Base-by-base conservation (phyloP, 495 filamentous ascomycete genomes). In the Penicillium daleae region DNA sequence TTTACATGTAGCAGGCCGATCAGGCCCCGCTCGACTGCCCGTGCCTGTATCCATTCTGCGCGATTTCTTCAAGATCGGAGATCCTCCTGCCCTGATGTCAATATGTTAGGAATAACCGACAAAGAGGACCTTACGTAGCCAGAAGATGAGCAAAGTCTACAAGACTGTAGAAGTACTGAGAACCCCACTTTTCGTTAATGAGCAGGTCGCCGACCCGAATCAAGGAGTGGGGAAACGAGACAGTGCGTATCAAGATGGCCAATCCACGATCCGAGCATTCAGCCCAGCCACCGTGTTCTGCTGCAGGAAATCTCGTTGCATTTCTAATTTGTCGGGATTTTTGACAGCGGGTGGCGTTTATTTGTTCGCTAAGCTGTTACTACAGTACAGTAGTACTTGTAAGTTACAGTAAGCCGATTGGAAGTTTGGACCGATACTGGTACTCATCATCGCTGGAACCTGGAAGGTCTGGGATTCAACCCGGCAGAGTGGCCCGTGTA, bases 271-370 rank as follows among this genome's bases (percentile, higher is more conserved):
- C 42, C 46, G 46, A 5, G 46, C 46, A 12, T 50, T 2, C 46
- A 27, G 13, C 8, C 24, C 22, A 50, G 24, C 46, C 46, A 49
- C 22, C 46, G 0, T 27, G 7, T 50, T 29, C 24, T 49, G 22
- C 12, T 29, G 22, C 2, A 8, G 21, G n/a, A n/a, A n/a, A n/a
- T 27, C 24, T 8, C 24, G 7, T 29, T 12, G 6, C 24, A 50
- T 6, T 1, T 27, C 13, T 50, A 24, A 2, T 15, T 50, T 27
- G 12, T 9, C 21, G 4, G 42, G 4, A 26, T 2, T 15, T 26
- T 5, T 53, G 51, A 33, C n/a, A 54, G 51, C 51, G n/a, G 50
- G 51, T 54, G 51, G 31, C 50, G 51, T 54, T 35, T 35, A 6
- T 35, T 54, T 31, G 21, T 52, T 26, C 17, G 32, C 32, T 33